Base-by-base conservation (phyloP, 305 asterid species). In the Rubia balearica region DNA sequence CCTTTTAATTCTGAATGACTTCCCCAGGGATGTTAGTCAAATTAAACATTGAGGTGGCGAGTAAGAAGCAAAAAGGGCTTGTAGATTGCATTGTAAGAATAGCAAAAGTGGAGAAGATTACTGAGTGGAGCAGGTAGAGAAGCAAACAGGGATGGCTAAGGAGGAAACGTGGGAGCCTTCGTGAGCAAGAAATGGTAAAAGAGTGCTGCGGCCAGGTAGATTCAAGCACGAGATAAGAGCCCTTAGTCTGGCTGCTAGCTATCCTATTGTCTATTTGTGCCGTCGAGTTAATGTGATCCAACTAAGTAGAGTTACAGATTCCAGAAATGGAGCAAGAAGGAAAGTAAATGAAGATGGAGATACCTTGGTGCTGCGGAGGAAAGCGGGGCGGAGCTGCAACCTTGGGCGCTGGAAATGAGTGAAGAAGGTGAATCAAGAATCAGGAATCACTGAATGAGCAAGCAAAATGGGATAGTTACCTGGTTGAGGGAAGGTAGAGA, bases 371-470 rank as follows among this genome's bases (percentile, higher is more conserved):
- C 1, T 17, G 6, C 9, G 59, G 59, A 51, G 59, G 22, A 17
- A 51, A 12, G 74, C 42, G 19, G 60, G n/a, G 5, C 76, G 71
- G 46, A 68, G 74, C 62, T 74, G 75, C 74, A 56, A 14, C 69
- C 73, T 74, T 22, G 55, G 69, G 71, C 74, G 74, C 40, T 53
- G 13, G 13, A 55, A 69, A 9, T 17, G 22, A 51, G 9, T 51
- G 24, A 16, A 46, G 53, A 46, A 46, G 53, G 10, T 46, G 53
- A 14, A 46, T 4, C 38, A 46, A 10, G 16, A 46, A 13, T 13
- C 53, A 46, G 38, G 13, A 46, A 46, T 4, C 5, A 12, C 30
- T 0, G 17, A 46, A 10, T 12, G 53, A 12, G 13, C 0, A 27
- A 27, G 30, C 30, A 11, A 1, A 42, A 42, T 33, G 10, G 22